Percentiles rank a stretch among this genome's conserved stretches.
These are phyloP conservation scores for Penicillium italicum DNA, from an alignment of 2,329 filamentous ascomycete species.

Conservation along the genomic window DNA sequence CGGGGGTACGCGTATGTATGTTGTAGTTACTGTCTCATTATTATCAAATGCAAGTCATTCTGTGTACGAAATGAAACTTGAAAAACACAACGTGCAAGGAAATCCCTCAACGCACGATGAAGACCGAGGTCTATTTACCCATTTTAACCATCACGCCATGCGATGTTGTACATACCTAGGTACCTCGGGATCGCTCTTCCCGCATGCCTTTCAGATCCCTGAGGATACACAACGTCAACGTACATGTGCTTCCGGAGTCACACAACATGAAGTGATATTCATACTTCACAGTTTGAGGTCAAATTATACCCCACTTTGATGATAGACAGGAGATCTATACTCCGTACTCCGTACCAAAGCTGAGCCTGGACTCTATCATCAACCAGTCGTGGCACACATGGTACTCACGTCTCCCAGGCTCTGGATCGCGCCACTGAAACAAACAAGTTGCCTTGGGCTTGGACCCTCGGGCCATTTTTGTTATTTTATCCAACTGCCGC, in stretches of 20 bases:
- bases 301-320: neutral
- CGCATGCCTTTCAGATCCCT: slow-evolving; percentile 12
- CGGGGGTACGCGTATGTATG: neutral
- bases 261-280: neutral
- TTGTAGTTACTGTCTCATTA: neutral
- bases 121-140: slow-evolving; percentile 9
- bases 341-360: neutral
- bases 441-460: neutral
- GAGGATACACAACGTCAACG: slow-evolving; percentile 14
- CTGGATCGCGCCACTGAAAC: neutral
- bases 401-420: neutral
- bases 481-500: neutral
- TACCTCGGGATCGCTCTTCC: slow-evolving; percentile 21
- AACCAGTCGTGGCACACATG: neutral
- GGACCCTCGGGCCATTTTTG: neutral
- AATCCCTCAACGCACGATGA: neutral
- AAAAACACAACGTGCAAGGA: neutral
- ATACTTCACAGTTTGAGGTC: neutral
- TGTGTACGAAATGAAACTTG: neutral
- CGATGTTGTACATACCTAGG: slow-evolving; percentile 11
- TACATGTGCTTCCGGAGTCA: neutral
- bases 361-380: neutral
- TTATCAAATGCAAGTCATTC: neutral
- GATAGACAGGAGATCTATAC: neutral
- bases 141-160: slow-evolving; percentile 19